Percentiles rank a stretch among this genome's conserved stretches.
phyloP scores from a whole-genome alignment of 2,329 filamentous ascomycete species.

The Didymella lethalis region DNA sequence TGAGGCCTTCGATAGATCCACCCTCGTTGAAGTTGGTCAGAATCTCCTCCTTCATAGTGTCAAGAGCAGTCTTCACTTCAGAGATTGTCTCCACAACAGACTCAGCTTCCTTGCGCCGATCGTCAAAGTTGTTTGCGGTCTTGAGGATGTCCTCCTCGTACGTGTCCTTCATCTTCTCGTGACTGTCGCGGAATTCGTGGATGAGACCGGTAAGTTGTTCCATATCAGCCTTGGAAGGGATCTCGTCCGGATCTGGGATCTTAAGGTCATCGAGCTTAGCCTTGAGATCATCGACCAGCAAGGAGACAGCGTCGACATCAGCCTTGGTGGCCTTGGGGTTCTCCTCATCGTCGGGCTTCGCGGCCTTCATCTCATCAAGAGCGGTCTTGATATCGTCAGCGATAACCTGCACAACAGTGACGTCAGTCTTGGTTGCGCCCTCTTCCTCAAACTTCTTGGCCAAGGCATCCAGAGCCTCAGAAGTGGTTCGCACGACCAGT shows the following conservation, averaged over 20 bases:
- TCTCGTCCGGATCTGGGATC: constrained; percentile 71
- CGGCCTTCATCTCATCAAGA: constrained; percentile 71
- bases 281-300: constrained; percentile 86
- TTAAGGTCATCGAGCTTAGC: constrained; percentile 75
- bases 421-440: constrained; percentile 78
- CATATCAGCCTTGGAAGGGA: constrained; percentile 80
- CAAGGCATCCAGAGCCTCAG: constrained; percentile 73
- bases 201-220: constrained; percentile 65
- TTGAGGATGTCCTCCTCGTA: constrained; percentile 76
- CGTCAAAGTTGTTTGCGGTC: constrained; percentile 80
- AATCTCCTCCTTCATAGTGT: constrained; percentile 79
- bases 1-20: constrained; percentile 66
- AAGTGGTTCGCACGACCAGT: constrained; percentile 75
- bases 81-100: constrained; percentile 79
- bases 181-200: constrained; percentile 62
- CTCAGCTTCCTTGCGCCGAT: constrained; percentile 83
- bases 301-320: constrained; percentile 80
- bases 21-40: constrained; percentile 80
- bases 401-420: constrained; percentile 77
- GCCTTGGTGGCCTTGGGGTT: constrained; percentile 76
- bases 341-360: constrained; percentile 60
- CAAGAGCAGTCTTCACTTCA: constrained; percentile 78
- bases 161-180: constrained; percentile 74
- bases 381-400: constrained; percentile 77
- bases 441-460: constrained; percentile 71